Conservation (phyloP, 2,329 filamentous ascomycete genomes). For the Fusarium pseudonygamai region DNA sequence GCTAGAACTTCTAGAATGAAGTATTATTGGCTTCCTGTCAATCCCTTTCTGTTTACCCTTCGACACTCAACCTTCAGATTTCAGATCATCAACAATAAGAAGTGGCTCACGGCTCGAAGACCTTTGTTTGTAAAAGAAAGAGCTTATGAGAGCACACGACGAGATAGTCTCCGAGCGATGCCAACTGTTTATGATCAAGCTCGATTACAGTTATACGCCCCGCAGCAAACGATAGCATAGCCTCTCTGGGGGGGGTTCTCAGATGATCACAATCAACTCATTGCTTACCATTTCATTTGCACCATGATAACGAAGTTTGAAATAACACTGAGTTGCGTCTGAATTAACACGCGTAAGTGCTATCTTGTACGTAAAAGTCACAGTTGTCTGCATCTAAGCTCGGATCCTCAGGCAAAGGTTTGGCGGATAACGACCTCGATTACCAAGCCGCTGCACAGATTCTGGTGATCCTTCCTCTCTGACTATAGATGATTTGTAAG, state of each 20-base stretch:
- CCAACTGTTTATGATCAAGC: constrained; percentile 52
- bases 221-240: constrained; percentile 38
- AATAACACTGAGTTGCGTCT: constrained; percentile 50
- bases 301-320: constrained; percentile 48
- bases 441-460: constrained; percentile 47
- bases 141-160: constrained; percentile 43
- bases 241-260: constrained; percentile 47
- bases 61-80: constrained; percentile 33
- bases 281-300: constrained; percentile 61
- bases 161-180: constrained; percentile 45
- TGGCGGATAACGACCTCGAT: constrained; percentile 55
- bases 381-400: constrained; percentile 49
- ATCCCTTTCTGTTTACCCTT: neutral
- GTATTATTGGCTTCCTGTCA: neutral
- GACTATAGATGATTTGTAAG: constrained; percentile 43
- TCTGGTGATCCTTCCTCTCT: constrained; percentile 55
- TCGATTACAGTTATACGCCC: constrained; percentile 49
- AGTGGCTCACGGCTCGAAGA: constrained; percentile 49
- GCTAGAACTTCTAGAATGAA: neutral
- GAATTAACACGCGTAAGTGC: constrained; percentile 49
- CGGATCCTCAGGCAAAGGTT: constrained; percentile 49
- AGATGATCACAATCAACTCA: constrained; percentile 47
- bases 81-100: constrained; percentile 46
- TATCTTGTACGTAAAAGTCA: constrained; percentile 52
- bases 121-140: constrained; percentile 49